These are phyloP conservation scores for Helianthus tuberosus DNA, from an alignment of 129 eudicot genomes.

Conservation along the genomic window DNA sequence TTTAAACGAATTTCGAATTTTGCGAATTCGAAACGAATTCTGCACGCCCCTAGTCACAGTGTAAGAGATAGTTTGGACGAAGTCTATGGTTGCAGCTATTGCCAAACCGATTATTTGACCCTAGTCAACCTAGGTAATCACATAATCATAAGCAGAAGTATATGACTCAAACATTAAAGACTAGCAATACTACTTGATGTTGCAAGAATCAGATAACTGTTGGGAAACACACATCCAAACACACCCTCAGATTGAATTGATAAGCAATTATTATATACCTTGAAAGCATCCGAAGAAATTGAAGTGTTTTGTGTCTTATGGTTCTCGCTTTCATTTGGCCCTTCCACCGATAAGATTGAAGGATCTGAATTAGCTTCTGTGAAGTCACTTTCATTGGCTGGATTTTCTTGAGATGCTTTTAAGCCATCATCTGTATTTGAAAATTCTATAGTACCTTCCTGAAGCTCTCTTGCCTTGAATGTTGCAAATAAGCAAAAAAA, in stretches of 20 bases:
- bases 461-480: constrained; percentile 42
- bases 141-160: constrained; percentile 9
- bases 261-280: constrained; percentile 28
- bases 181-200: constrained; percentile 1
- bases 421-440: constrained; percentile 26
- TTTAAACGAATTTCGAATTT: too few species aligned
- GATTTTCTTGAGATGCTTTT: constrained; percentile 30
- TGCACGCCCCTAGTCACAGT: too few species aligned
- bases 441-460: constrained; percentile 27
- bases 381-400: constrained; percentile 25
- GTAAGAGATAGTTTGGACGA: constrained; percentile 8
- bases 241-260: neutral
- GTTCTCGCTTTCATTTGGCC: constrained; percentile 27
- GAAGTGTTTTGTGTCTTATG: constrained; percentile 13
- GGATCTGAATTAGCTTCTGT: constrained; percentile 25
- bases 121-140: neutral
- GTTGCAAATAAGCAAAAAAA: constrained; percentile 18
- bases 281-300: constrained; percentile 14
- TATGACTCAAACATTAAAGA: neutral
- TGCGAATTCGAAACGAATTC: too few species aligned
- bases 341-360: constrained; percentile 28
- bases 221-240: neutral
- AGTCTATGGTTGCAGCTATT: neutral
- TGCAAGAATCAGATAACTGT: neutral
- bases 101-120: constrained; percentile 9